Evolutionary conservation across 2,329 filamentous ascomycete genomes (phyloP).

Genomic region (Arachnomyces sp.): DNA sequence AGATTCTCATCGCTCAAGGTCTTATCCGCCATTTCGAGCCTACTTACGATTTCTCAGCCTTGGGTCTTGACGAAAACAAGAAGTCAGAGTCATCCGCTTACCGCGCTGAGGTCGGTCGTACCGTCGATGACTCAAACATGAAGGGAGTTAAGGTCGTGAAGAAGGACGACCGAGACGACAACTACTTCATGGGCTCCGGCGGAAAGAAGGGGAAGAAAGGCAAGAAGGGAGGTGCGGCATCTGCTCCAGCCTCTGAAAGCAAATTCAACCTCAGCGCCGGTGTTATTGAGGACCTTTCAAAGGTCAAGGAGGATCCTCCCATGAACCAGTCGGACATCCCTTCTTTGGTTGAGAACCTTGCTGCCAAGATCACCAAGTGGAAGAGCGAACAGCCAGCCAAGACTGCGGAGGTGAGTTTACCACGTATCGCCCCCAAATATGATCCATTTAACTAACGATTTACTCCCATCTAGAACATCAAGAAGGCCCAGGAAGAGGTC

Average conservation of each 20-base stretch:
- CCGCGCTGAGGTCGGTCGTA: conserved; percentile 69
- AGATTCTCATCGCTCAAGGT: conserved; percentile 81
- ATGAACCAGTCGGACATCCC: conserved; percentile 79
- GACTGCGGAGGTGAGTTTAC: conserved; percentile 70
- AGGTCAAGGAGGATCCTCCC: conserved; percentile 78
- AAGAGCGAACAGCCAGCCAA: conserved; percentile 82
- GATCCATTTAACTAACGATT: conserved; percentile 14
- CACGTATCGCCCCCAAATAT: conserved; percentile 9
- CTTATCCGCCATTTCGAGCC: conserved; percentile 90
- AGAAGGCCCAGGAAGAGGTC: conserved; percentile 93
- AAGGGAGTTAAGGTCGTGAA: conserved; percentile 76
- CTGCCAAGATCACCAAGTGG: conserved; percentile 85
- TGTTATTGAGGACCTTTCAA: conserved; percentile 81
- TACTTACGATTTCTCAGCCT: conserved; percentile 57
- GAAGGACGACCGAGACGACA: conserved; percentile 83
- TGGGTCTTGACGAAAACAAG: conserved; percentile 42
- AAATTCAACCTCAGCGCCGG: conserved; percentile 84
- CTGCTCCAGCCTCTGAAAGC: conserved; percentile 40
- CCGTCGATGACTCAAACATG: conserved; percentile 71
- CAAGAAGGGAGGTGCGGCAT: conserved; percentile 56
- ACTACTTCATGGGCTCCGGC: conserved; percentile 65
- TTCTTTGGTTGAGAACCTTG: conserved; percentile 73
- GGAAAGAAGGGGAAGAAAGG: conserved; percentile 85
- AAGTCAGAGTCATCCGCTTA: conserved; percentile 55
- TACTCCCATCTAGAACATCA: conserved; percentile 64